Conservation (phyloP, 73 alveolate species). For the Tetrahymena malaccensis region DNA sequence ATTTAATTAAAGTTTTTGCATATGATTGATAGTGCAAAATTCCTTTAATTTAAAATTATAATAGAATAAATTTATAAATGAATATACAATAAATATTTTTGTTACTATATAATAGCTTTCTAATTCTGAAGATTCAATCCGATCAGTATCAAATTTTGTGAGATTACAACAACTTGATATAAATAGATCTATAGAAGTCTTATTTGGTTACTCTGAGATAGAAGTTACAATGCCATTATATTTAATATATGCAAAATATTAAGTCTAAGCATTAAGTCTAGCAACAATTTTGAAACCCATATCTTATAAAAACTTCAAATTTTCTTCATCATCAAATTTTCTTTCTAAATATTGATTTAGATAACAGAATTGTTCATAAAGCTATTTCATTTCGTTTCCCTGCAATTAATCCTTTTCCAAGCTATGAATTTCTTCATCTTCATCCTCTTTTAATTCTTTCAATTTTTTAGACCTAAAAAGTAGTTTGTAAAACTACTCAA, state of each 20-base stretch:
- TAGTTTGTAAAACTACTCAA: neutral
- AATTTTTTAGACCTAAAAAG: neutral
- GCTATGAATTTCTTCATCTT: neutral
- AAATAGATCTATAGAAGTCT: conserved; percentile 4
- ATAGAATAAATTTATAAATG: neutral
- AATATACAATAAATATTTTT: neutral
- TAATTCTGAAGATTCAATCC: conserved; percentile 1
- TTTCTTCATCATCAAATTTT: neutral
- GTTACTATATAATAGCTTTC: neutral
- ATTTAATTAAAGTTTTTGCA: neutral
- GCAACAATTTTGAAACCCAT: neutral
- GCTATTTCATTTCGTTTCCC: neutral
- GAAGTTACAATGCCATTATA: neutral
- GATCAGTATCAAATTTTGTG: conserved; percentile 24
- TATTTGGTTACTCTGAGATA: neutral
- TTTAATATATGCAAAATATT: neutral
- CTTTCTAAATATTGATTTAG: neutral
- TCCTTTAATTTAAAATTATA: neutral
- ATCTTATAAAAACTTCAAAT: neutral
- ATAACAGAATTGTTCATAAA: neutral
- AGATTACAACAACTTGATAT: conserved; percentile 10
- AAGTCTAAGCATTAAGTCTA: neutral
- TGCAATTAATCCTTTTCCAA: neutral
- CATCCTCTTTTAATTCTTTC: neutral
- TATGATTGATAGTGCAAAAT: conserved; percentile 24